Percentiles rank a stretch among this genome's conserved stretches.
Conservation (phyloP, 2,329 filamentous ascomycete species). For the Cryphonectria nitschkei region DNA sequence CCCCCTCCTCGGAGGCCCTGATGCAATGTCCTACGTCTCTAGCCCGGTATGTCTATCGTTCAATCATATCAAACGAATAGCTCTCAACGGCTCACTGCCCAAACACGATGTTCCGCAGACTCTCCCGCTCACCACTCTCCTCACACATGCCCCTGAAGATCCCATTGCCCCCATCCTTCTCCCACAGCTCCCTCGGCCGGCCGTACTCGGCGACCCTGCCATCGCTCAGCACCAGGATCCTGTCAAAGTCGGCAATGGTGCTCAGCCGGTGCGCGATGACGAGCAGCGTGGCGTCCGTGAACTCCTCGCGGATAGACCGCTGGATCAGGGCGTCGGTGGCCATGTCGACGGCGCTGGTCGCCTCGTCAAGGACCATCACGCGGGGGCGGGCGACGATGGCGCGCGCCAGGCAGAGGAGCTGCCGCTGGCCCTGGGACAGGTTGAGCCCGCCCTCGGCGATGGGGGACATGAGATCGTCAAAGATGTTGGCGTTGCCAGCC, state of each 20-base stretch:
- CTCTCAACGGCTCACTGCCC: slow-evolving; percentile 29
- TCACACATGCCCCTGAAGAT: slow-evolving; percentile 67
- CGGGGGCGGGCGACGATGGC: slow-evolving; percentile 74
- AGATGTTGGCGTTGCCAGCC: slow-evolving; percentile 65
- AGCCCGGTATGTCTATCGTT: not conserved
- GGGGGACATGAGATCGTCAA: slow-evolving; percentile 62
- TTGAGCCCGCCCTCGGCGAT: slow-evolving; percentile 76
- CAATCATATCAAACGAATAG: not conserved
- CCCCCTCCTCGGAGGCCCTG: not conserved
- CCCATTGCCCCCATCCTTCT: slow-evolving; percentile 45
- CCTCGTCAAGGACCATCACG: slow-evolving; percentile 81
- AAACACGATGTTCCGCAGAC: slow-evolving; percentile 51
- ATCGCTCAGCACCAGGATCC: slow-evolving; percentile 71
- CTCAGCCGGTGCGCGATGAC: slow-evolving; percentile 78
- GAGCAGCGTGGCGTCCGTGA: slow-evolving; percentile 68
- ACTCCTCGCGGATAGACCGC: slow-evolving; percentile 72
- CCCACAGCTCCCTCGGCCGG: slow-evolving; percentile 64
- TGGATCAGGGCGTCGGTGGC: slow-evolving; percentile 75
- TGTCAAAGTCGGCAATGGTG: slow-evolving; percentile 78
- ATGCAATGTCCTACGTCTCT: not conserved
- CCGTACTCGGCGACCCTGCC: slow-evolving; percentile 71
- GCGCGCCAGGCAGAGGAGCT: slow-evolving; percentile 74
- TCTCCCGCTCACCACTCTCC: slow-evolving; percentile 62
- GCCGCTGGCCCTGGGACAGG: slow-evolving; percentile 75
- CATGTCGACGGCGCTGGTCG: slow-evolving; percentile 80